Evolutionary conservation across 1,284 basidiomycete species (phyloP).

Genomic region (Rhodotorula sp.): DNA sequence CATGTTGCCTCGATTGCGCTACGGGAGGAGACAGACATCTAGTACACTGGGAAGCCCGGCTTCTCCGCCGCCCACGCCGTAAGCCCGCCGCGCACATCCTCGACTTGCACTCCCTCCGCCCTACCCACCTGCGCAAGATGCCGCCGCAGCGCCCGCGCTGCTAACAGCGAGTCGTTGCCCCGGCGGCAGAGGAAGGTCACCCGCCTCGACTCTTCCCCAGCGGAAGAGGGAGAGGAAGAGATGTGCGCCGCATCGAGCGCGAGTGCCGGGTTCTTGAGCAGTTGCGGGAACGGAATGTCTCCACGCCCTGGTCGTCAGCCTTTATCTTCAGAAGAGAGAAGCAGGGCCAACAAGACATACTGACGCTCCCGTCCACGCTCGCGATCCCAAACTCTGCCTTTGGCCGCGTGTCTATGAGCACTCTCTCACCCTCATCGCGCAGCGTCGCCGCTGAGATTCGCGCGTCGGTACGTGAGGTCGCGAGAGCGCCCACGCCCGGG

Average conservation of each 20-base stretch:
- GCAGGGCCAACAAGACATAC: slow-evolving; percentile 57
- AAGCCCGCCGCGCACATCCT: slow-evolving; percentile 77
- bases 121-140: slow-evolving; percentile 13
- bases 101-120: slow-evolving; percentile 53
- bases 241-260: neutral
- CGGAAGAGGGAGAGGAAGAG: slow-evolving; percentile 16
- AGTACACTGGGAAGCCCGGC: slow-evolving; percentile 73
- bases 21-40: neutral
- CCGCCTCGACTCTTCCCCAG: slow-evolving; percentile 34
- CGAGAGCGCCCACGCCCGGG: slow-evolving; percentile 74
- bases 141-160: slow-evolving; percentile 64
- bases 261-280: slow-evolving; percentile 62
- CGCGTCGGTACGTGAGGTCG: slow-evolving; percentile 44
- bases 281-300: slow-evolving; percentile 69
- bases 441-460: slow-evolving; percentile 4
- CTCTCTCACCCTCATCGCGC: slow-evolving; percentile 6
- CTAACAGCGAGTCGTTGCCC: slow-evolving; percentile 91
- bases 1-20: neutral
- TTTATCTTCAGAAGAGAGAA: neutral
- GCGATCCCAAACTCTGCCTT: slow-evolving; percentile 84
- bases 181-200: slow-evolving; percentile 76
- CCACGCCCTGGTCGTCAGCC: neutral
- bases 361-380: slow-evolving; percentile 69
- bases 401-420: slow-evolving; percentile 79
- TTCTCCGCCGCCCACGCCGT: slow-evolving; percentile 22